These are phyloP conservation scores for Phlegmacium glaucopus DNA, from an alignment of 768 basidiomycete genomes.

Conservation along the genomic window DNA sequence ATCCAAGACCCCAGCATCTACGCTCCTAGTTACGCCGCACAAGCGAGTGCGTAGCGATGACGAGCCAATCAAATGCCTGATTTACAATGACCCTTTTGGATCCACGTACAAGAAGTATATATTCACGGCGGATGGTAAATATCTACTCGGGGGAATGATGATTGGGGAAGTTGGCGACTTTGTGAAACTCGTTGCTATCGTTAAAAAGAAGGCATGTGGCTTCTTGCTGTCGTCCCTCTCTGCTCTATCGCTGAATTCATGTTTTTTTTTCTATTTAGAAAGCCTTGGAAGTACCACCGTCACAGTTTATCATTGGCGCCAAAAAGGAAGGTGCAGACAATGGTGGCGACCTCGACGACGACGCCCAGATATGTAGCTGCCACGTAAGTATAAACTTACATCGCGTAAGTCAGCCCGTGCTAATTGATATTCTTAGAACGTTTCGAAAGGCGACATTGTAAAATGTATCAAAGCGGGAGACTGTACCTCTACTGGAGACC, in stretches of 20 bases:
- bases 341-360: slow-evolving; percentile 68
- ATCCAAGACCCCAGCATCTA: slow-evolving; percentile 3
- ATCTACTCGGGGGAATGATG: slow-evolving; percentile 77
- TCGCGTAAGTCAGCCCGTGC: no score
- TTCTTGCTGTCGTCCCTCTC: neutral
- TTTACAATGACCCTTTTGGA: slow-evolving; percentile 72
- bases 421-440: slow-evolving; percentile 31
- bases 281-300: slow-evolving; percentile 59
- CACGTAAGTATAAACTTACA: slow-evolving; percentile 25
- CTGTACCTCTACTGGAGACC: slow-evolving; percentile 41
- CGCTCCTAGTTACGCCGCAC: neutral
- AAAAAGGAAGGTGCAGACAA: slow-evolving; percentile 47
- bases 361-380: slow-evolving; percentile 70
- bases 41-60: no score
- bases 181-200: slow-evolving; percentile 64
- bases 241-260: neutral
- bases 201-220: slow-evolving; percentile 57
- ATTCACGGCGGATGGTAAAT: slow-evolving; percentile 67
- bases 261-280: slow-evolving; percentile 40
- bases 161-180: slow-evolving; percentile 71
- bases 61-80: slow-evolving; percentile 50
- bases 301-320: slow-evolving; percentile 62
- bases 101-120: slow-evolving; percentile 75
- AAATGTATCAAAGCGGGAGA: slow-evolving; percentile 47
- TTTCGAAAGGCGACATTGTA: slow-evolving; percentile 55